Base-by-base conservation (phyloP, 129 eudicot species). In the Artemisia argyi region DNA sequence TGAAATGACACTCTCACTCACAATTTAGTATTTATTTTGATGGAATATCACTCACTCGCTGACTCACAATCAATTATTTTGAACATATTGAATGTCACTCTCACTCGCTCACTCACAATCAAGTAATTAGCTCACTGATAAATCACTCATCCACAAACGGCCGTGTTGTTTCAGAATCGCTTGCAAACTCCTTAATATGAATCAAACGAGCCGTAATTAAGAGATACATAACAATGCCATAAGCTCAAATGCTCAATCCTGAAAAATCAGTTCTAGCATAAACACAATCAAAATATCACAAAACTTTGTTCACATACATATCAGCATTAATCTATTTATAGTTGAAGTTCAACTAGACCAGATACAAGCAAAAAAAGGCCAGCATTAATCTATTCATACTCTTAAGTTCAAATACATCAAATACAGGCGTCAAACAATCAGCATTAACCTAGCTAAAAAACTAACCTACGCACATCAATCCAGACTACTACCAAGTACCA, bases 211-310 rank as follows among this genome's bases (percentile, higher is more conserved):
- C 19, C 32, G 16, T 15, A 28, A 58, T 60, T 59, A 42, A 26
- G 13, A 68, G 63, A 28, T 48, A 53, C 47, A 49, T 50, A 61
- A 50, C 72, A 77, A 62, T 19, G 51, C 66, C 76, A 61, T 11
- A 77, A 77, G 81, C 71, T 39, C 66, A 61, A 49, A 77, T 69
- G 81, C 71, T 39, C 66, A 61, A 49, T 28, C 71, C 76, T 26
- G 22, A 69, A 52, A 77, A 52, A 61, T 58, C 67, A 71, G 44
- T 55, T 54, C 61, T 71, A 78, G 35, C 73, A 78, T 52, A 64
- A 54, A 55, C 82, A 70, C 24, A 16, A 28, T 58, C 54, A 55
- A 15, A 15, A 42, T 16, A 71, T 78, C 17, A 71, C 24, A 22
- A 68, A 11, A 32, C 3, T 14, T n/a, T 30, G n/a, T 48, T 30